These are phyloP conservation scores for Argentina anserina DNA, from an alignment of 306 rosid genomes.

Conservation along the genomic window DNA sequence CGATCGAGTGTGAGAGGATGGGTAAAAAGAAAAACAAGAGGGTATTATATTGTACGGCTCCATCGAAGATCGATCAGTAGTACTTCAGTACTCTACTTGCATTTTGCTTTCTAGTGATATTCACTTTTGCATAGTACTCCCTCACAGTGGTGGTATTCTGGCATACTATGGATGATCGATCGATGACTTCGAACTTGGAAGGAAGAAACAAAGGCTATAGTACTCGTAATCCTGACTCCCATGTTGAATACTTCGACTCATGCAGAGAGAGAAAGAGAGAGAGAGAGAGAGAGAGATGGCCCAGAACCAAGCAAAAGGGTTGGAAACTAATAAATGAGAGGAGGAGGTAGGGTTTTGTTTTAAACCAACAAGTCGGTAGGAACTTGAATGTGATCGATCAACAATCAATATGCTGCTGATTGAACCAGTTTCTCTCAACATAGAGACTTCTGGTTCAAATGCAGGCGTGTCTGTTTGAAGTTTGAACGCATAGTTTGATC, in stretches of 20 bases:
- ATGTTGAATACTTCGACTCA: background rate
- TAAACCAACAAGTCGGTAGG: constrained; percentile 50
- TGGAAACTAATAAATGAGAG: background rate
- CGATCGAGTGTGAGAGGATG: background rate
- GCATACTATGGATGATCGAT: background rate
- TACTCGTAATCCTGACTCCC: background rate
- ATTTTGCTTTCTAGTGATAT: background rate
- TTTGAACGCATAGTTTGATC: background rate
- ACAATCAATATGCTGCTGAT: background rate
- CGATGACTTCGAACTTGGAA: background rate
- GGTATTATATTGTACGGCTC: background rate
- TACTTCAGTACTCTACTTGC: no score
- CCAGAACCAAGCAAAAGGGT: constrained; percentile 10
- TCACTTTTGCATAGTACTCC: background rate
- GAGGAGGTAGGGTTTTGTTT: constrained; percentile 53
- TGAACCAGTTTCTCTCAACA: background rate
- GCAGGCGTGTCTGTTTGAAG: constrained; percentile 17
- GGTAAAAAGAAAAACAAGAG: background rate
- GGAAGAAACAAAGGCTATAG: background rate
- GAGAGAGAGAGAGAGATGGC: constrained; percentile 25
- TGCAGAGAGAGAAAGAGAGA: constrained; percentile 12
- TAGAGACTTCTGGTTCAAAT: constrained; percentile 25
- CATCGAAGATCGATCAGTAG: background rate
- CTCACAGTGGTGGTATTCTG: background rate
- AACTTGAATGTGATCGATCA: constrained; percentile 68